Evolutionary conservation across 2,329 filamentous ascomycete species (phyloP).

Genomic region (Anthostomella pinea): DNA sequence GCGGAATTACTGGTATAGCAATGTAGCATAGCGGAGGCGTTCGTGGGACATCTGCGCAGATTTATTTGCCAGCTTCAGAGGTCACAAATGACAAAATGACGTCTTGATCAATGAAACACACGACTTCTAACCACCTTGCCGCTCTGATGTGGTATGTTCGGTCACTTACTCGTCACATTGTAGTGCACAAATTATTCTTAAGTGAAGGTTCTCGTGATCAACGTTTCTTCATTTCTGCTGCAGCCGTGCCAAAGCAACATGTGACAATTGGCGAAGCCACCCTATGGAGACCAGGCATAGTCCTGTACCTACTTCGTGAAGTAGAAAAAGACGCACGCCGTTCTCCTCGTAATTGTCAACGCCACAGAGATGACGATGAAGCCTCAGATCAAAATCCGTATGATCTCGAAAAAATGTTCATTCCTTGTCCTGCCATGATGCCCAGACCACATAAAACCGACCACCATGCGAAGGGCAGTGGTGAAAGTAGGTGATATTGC

Average conservation of each 20-base stretch:
- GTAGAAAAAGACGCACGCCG: constrained; percentile 51
- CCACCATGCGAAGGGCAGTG: constrained; percentile 26
- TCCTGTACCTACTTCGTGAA: constrained; percentile 56
- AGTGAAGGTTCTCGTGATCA: constrained; percentile 24
- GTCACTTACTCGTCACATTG: no score
- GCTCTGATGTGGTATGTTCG: no score
- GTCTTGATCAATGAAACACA: no score
- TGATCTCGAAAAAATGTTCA: constrained; percentile 27
- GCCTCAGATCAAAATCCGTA: constrained; percentile 41
- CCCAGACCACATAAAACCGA: constrained; percentile 30
- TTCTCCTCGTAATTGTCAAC: constrained; percentile 72
- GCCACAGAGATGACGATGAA: constrained; percentile 46
- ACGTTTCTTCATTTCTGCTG: constrained; percentile 29
- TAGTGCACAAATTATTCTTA: not conserved
- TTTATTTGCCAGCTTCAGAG: no score
- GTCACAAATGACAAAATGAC: no score
- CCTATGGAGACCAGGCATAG: constrained; percentile 33
- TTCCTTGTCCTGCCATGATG: constrained; percentile 27
- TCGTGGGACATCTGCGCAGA: no score
- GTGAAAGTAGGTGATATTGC: constrained; percentile 30
- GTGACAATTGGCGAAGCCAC: constrained; percentile 31
- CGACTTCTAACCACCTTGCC: no score
- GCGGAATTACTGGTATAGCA: no score
- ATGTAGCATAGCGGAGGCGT: no score
- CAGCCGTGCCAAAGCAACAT: constrained; percentile 33